Percentiles rank a stretch among this genome's conserved stretches.
Evolutionary conservation across 768 basidiomycete species (phyloP).

Genomic region (Filobasidium floriforme): DNA sequence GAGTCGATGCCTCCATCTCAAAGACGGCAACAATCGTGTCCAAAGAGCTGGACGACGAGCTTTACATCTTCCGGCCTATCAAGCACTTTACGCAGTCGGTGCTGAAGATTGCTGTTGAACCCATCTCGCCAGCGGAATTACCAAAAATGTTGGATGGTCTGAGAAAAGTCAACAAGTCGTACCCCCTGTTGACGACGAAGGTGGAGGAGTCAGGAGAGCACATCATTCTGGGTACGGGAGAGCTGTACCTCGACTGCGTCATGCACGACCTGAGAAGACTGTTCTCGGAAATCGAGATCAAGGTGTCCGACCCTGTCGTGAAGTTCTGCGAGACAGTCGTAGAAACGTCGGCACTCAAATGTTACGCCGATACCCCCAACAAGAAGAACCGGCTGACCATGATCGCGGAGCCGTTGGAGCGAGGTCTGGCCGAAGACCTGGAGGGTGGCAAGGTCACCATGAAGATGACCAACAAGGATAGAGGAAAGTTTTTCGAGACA

Average conservation of each 20-base stretch:
- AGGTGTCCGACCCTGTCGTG: constrained; percentile 97
- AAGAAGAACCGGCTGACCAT: constrained; percentile 99
- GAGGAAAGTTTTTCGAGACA: constrained; percentile 91
- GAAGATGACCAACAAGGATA: constrained; percentile 88
- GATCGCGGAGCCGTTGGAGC: constrained; percentile 96
- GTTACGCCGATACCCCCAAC: constrained; percentile 98
- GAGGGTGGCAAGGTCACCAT: constrained; percentile 88
- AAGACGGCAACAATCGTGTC: constrained; percentile 84
- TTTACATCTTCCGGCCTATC: constrained; percentile 91
- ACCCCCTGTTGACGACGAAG: constrained; percentile 86
- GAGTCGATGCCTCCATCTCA: constrained; percentile 86
- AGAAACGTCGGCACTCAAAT: constrained; percentile 95
- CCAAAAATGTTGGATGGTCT: constrained; percentile 98
- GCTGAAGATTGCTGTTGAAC: constrained; percentile 95
- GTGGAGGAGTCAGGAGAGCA: constrained; percentile 99
- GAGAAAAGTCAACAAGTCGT: constrained; percentile 94
- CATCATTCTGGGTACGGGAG: constrained; percentile 91
- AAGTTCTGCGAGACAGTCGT: constrained; percentile 97
- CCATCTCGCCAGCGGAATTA: constrained; percentile 91
- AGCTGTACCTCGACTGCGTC: constrained; percentile 90
- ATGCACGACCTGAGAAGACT: constrained; percentile 88
- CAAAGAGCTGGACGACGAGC: constrained; percentile 59
- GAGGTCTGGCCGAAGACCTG: constrained; percentile 91
- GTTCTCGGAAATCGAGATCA: constrained; percentile 98
- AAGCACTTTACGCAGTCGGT: constrained; percentile 96